These are phyloP conservation scores for Iris pallida DNA, from an alignment of 116 monocot genomes.

Conservation along the genomic window DNA sequence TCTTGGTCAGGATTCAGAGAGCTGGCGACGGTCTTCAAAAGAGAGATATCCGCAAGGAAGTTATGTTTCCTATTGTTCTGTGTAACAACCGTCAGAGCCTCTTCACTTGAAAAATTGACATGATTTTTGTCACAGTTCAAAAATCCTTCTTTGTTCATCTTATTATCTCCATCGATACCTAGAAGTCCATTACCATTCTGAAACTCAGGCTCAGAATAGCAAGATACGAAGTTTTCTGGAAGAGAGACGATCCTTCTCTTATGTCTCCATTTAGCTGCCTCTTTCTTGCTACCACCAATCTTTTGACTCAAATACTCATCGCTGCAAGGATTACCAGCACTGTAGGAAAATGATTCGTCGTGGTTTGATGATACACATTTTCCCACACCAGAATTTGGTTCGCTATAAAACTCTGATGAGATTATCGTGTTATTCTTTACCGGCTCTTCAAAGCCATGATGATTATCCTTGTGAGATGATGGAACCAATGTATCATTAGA, in stretches of 20 bases:
- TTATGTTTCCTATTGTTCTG: conserved; percentile 2
- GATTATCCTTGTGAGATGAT: conserved; percentile 14
- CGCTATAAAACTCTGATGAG: not conserved
- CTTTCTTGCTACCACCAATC: conserved; percentile 13
- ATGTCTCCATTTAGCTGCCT: conserved; percentile 30
- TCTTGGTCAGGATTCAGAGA: conserved; percentile 13
- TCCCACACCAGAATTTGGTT: not conserved
- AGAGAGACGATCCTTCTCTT: conserved; percentile 35
- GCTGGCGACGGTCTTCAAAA: not conserved
- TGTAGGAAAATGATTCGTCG: conserved; percentile 5
- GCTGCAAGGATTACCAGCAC: conserved; percentile 2
- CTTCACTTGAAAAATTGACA: conserved; percentile 6
- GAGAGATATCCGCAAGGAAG: not conserved
- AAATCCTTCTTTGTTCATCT: not conserved
- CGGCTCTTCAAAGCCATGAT: conserved; percentile 13
- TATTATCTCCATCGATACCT: conserved; percentile 10
- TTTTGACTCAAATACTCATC: conserved; percentile 12
- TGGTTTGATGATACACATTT: conserved; percentile 7
- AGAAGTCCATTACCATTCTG: conserved; percentile 21
- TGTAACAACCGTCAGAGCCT: not conserved
- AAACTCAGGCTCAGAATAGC: conserved; percentile 5
- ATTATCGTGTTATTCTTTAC: not conserved
- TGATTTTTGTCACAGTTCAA: not conserved
- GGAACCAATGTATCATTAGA: conserved; percentile 8
- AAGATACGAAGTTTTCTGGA: conserved; percentile 14